Conservation (phyloP, 805 yeast genomes). For the Grigorovia jiainica region DNA sequence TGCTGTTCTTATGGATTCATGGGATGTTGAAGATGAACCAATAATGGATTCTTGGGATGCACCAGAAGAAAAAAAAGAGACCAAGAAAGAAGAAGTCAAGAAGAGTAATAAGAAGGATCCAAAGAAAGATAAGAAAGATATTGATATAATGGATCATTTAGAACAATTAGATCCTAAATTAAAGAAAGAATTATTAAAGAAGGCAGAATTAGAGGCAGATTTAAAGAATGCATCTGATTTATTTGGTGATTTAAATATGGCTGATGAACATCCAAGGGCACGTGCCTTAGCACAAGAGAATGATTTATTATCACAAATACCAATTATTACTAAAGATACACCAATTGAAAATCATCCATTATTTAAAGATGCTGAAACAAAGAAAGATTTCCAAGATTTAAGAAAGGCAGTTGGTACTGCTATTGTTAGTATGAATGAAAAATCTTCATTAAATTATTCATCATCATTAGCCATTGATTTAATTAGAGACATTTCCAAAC, state of each 20-base stretch:
- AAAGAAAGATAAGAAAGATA: constrained; percentile 21
- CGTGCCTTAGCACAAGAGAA: constrained; percentile 32
- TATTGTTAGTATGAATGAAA: constrained; percentile 49
- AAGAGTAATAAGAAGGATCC: constrained; percentile 18
- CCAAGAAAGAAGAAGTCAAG: constrained; percentile 30
- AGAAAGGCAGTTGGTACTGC: constrained; percentile 62
- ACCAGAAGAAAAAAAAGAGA: constrained; percentile 40
- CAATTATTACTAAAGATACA: constrained; percentile 34
- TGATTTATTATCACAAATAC: constrained; percentile 17
- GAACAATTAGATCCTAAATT: constrained; percentile 65
- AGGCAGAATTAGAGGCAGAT: constrained; percentile 80
- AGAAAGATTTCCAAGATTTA: constrained; percentile 69
- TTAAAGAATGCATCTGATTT: constrained; percentile 87
- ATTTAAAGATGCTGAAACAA: constrained; percentile 63
- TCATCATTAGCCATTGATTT: constrained; percentile 75
- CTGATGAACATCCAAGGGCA: constrained; percentile 39
- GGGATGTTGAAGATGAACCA: constrained; percentile 73
- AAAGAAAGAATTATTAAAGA: constrained; percentile 61
- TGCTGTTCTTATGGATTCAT: constrained; percentile 48
- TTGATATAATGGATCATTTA: constrained; percentile 39
- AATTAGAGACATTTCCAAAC: constrained; percentile 74
- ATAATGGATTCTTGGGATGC: constrained; percentile 85
- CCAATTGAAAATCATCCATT: constrained; percentile 71
- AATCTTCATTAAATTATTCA: constrained; percentile 57
- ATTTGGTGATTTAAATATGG: constrained; percentile 62